Evolutionary conservation across 1,139 yeast genomes (phyloP), one percentile per base, ranked within the genome.

Genomic region (Fermentozyma sake): DNA sequence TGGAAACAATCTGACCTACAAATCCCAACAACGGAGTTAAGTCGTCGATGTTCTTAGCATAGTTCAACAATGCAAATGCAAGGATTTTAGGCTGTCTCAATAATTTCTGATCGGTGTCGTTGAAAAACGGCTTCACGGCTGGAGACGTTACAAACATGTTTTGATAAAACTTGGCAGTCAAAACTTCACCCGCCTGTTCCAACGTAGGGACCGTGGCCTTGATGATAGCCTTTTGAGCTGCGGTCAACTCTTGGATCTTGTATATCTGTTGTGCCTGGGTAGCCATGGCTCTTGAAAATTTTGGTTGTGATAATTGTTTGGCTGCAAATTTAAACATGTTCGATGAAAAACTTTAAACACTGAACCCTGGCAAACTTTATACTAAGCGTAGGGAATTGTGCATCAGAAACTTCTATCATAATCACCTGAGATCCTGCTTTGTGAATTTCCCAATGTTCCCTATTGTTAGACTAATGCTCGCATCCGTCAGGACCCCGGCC

Each of bases 11-110:
- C 39, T 75, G 76, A 28, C 68, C 58, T 9, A 80, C 84, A 38
- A 76, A 73, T 1, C 58, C 71, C 9, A 62, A 44, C 28, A 80
- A 59, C 12, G 71, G 76, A 6, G 71, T 57, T 33, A 79, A 52
- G 35, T 78, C 71, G 39, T 79, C 79, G 35, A 80, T 77, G 48
- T 78, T 67, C 42, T 72, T 62, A 7, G 86, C 86, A 38, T 79
- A 80, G 22, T 73, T 67, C 24, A 78, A 55, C 23, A 79, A 61
- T 1, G 86, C 72, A 40, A 63, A 71, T 1, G 86, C 86, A 30
- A 80, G 59, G 20, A 81, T 77, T 38, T 65, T 63, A 33, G 86
- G 85, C 48, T 80, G 89, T 29, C 65, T 61, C 33, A 70, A 66
- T 17, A 66, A 56, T 27, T 48, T 50, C 51, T 79, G 87, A 50